Conservation (phyloP, 2,329 filamentous ascomycete species). For the Trichoderma citrinoviride region DNA sequence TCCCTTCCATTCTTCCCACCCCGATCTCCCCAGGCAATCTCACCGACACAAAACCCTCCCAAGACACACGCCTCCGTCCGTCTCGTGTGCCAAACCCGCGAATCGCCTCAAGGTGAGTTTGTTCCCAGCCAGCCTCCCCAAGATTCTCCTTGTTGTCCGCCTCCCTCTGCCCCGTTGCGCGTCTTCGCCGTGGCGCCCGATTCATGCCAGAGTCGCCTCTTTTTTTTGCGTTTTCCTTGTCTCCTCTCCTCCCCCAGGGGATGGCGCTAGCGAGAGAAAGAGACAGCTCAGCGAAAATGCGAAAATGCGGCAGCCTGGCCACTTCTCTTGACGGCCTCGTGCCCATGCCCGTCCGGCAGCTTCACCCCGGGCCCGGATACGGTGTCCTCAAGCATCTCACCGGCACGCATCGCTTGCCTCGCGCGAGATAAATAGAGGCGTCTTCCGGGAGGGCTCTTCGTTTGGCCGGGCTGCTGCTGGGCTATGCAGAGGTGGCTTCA, state of each 20-base stretch:
- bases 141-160: background rate
- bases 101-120: slow-evolving; percentile 15
- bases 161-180: background rate
- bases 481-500: background rate
- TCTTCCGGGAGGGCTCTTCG: background rate
- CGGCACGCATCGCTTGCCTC: background rate
- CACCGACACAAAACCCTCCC: slow-evolving; percentile 21
- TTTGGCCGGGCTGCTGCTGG: background rate
- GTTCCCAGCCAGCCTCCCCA: background rate
- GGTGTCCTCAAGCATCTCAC: slow-evolving; percentile 28
- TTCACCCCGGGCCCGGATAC: slow-evolving; percentile 23
- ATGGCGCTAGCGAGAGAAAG: slow-evolving; percentile 13
- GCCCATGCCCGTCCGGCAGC: background rate
- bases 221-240: background rate
- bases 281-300: slow-evolving; percentile 22
- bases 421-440: slow-evolving; percentile 21
- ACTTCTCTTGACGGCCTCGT: background rate
- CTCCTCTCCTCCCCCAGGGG: slow-evolving; percentile 14
- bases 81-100: slow-evolving; percentile 17
- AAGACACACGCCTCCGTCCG: slow-evolving; percentile 18
- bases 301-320: slow-evolving; percentile 24
- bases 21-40: slow-evolving; percentile 20
- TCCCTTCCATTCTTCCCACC: slow-evolving; percentile 15
- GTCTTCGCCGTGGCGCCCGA: background rate
- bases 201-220: background rate